phyloP scores from a whole-genome alignment of 495 filamentous ascomycete species.

The Tuber borchii region DNA sequence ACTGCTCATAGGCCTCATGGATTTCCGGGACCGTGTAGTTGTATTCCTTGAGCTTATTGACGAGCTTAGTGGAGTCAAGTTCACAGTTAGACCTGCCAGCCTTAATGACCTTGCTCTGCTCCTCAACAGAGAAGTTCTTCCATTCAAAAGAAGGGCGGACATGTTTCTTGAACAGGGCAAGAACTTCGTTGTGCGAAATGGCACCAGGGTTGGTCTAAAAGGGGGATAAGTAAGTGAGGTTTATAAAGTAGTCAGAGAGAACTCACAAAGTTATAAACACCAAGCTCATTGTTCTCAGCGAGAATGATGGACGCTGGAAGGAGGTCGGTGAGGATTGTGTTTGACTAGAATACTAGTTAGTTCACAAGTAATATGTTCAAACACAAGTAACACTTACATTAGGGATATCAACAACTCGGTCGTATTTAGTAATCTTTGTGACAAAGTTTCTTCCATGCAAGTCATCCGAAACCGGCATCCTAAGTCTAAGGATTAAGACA shows the following conservation, averaged over 20 bases:
- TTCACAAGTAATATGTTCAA: not conserved
- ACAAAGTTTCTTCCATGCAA: conserved; percentile 61
- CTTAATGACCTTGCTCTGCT: conserved; percentile 62
- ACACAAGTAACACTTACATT: conserved; percentile 43
- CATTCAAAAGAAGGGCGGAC: conserved; percentile 56
- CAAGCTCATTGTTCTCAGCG: conserved; percentile 55
- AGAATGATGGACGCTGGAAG: conserved; percentile 56
- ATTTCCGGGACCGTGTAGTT: conserved; percentile 55
- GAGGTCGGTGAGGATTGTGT: conserved; percentile 59
- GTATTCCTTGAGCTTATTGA: conserved; percentile 56
- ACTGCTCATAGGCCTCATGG: conserved; percentile 55
- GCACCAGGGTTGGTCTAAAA: conserved; percentile 59
- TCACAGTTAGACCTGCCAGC: conserved; percentile 60
- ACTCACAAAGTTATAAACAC: conserved; percentile 53
- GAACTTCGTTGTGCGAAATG: conserved; percentile 62
- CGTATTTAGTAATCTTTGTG: conserved; percentile 61
- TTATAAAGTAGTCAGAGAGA: not conserved
- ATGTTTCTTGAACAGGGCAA: conserved; percentile 56
- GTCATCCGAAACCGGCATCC: conserved; percentile 65
- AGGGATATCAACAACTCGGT: conserved; percentile 58
- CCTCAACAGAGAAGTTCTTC: conserved; percentile 61
- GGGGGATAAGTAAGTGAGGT: conserved; percentile 6
- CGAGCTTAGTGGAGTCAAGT: conserved; percentile 57
- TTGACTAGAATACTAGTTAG: conserved; percentile 44
- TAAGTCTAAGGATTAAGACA: conserved; percentile 55